Evolutionary conservation across 108 stramenopile species (phyloP).

Genomic region (Cylindrotheca fusiformis): DNA sequence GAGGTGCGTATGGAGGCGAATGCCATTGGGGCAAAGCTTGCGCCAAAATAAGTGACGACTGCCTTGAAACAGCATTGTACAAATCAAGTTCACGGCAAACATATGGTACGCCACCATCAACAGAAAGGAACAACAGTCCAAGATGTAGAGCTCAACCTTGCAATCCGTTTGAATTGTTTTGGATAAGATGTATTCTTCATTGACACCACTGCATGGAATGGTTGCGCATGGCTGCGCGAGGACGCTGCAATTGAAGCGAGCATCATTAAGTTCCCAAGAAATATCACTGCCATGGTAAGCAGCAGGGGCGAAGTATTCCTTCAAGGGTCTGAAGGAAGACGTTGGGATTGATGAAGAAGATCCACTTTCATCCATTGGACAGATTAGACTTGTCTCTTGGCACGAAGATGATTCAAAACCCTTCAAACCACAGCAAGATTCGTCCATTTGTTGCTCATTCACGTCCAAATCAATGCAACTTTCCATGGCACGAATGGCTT

Average conservation of each 20-base stretch:
- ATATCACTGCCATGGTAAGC: neutral
- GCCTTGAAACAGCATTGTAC: constrained; percentile 35
- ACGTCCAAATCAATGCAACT: constrained; percentile 18
- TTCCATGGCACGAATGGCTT: constrained; percentile 8
- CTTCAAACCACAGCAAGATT: constrained; percentile 41
- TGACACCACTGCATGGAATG: constrained; percentile 33
- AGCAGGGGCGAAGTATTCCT: constrained; percentile 5
- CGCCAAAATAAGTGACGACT: constrained; percentile 35
- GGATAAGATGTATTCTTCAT: constrained; percentile 15
- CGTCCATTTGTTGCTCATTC: constrained; percentile 5
- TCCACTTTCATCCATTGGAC: constrained; percentile 28
- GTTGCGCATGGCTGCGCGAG: constrained; percentile 16
- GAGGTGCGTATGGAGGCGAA: constrained; percentile 22
- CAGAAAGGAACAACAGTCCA: constrained; percentile 24
- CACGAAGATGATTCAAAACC: constrained; percentile 14
- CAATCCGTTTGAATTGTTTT: constrained; percentile 31
- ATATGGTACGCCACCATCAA: constrained; percentile 21
- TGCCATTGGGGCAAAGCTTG: constrained; percentile 27
- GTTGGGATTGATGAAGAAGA: neutral
- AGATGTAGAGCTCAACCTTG: constrained; percentile 30
- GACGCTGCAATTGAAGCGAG: constrained; percentile 14
- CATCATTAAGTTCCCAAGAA: constrained; percentile 14
- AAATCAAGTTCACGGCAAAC: constrained; percentile 19
- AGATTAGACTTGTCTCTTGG: constrained; percentile 3
- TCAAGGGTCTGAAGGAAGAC: constrained; percentile 10